Base-by-base conservation (phyloP, 1,284 basidiomycete genomes). In the Moniliella sp. region DNA sequence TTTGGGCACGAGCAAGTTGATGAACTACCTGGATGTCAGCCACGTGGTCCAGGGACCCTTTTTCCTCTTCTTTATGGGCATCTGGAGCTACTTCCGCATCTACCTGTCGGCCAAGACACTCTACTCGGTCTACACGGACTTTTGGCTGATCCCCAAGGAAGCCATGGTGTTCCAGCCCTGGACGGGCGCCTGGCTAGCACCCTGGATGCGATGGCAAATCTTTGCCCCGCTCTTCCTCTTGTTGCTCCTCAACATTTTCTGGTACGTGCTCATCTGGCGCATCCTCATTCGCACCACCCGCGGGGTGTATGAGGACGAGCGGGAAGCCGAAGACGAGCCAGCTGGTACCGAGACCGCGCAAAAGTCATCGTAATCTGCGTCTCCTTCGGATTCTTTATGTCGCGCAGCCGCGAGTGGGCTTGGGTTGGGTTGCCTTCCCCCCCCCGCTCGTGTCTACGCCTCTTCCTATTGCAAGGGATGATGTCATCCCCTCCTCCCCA, bases 61-160 rank as follows among this genome's bases (percentile, higher is more conserved):
- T 29, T 58, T 55, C 34, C 39, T 40, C 7, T n/a, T 37, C 9
- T 57, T 58, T 15, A 57, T 58, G 48, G 38, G 43, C 23, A 35
- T 57, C 35, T 58, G 56, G 56, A 45, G n/a, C n/a, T 97, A 97
- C 62, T 83, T 91, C 70, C 78, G 91, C 1, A 86, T 93, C 61
- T 93, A 78, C 59, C 67, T 91, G 18, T 94, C 93, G 60, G 61
- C 88, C 27, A 64, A 67, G 31, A 91, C 97, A 13, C 69, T 97
- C 16, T 77, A 70, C 66, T 86, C 81, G 1, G 78, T 93, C 1
- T 86, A 75, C 74, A 66, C 58, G 18, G 71, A 97, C 53, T 82
- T 74, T 40, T 69, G 78, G 35, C 63, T 77, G 10, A 69, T 82
- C 37, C 80, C 79, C n/a, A 40, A 28, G 23, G 34, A 50, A 27